A percentile compares a stretch with the other conserved stretches of the same genome.
Conservation (phyloP, 2,329 filamentous ascomycete species). For the Grosmannia penicillata region DNA sequence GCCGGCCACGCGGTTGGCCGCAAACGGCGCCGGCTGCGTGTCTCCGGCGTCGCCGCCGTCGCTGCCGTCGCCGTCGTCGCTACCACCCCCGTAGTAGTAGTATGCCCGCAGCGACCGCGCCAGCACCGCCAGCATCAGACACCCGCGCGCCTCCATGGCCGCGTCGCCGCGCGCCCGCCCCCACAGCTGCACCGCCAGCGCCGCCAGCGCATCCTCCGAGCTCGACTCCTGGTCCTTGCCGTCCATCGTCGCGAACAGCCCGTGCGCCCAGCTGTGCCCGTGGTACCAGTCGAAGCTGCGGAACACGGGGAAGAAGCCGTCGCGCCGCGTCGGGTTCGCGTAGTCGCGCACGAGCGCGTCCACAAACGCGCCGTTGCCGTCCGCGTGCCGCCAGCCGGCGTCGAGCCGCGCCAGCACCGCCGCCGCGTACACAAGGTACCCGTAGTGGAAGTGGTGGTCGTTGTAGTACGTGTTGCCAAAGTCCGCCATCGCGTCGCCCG, state of each 20-base stretch:
- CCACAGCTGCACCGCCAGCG: conserved; percentile 91
- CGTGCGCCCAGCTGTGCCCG: conserved; percentile 87
- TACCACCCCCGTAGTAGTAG: conserved; percentile 42
- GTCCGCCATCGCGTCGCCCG: conserved; percentile 55
- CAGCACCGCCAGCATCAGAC: conserved; percentile 71
- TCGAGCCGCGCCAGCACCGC: conserved; percentile 73
- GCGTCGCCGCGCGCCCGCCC: conserved; percentile 60
- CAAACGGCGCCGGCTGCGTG: conserved; percentile 61
- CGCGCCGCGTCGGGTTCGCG: conserved; percentile 58
- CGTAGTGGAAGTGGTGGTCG: conserved; percentile 63
- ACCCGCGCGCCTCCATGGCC: conserved; percentile 66
- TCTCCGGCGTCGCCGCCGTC: conserved; percentile 47
- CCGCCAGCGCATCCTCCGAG: conserved; percentile 78
- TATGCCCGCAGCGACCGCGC: conserved; percentile 61
- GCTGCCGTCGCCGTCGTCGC: background rate
- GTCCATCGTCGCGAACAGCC: conserved; percentile 53
- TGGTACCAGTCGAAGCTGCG: conserved; percentile 88
- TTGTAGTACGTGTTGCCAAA: conserved; percentile 87
- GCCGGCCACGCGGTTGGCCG: conserved; percentile 58
- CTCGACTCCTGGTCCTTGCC: conserved; percentile 79
- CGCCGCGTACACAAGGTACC: conserved; percentile 79
- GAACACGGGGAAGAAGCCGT: conserved; percentile 66
- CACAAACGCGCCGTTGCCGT: conserved; percentile 68
- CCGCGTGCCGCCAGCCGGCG: conserved; percentile 51
- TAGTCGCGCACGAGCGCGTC: conserved; percentile 72